Base-by-base conservation (phyloP, 2,329 filamentous ascomycete species). In the Cylindrodendrum hubeiense region DNA sequence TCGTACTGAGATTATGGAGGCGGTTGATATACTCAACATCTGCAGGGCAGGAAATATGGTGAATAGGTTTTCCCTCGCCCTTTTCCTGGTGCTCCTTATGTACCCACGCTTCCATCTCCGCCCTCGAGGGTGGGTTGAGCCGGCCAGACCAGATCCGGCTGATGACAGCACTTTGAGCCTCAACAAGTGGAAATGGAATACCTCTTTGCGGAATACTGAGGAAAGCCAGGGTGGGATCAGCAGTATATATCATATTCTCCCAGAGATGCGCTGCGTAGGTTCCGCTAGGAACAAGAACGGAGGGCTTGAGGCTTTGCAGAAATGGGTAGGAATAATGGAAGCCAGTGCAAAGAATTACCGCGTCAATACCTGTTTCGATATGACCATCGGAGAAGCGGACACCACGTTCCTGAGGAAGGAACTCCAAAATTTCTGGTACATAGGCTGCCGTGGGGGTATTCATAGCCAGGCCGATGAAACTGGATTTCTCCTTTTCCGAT, bases 261-360 rank as follows among this genome's bases (percentile, higher is more conserved):
- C 91, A 94, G 1, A 91, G 81, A 68, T 93, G 92, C 72, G 91
- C 90, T 0, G 90, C 87, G 52, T 88, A 83, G 49, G 82, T 83
- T 2, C 92, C 92, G 47, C 88, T 85, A 0, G 84, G 86, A 28
- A 91, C 83, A 26, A 91, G 83, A 4, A 91, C 74, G 0, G 84
- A 78, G 0, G 89, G 75, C 1, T 70, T 44, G 9, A 85, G 71
- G 3, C 77, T 74, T 24, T 78, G 73, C 5, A 90, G 73, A 72
- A 97, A 97, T 0, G 94, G 93, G 59, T 91, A 92, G 0, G 90
- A 89, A 80, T 94, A 97, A 66, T 95, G 87, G 75, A 96, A 97
- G 0, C 94, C 94, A 0, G 94, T 97, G 76, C 93, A 94, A 78
- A 95, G 97, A 17, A 97, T 76, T 10, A 97, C 81, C 0, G 87